A percentile compares a stretch with the other conserved stretches of the same genome.
phyloP scores from a whole-genome alignment of 2,329 filamentous ascomycete genomes.

The Aspergillus ochraceus region DNA sequence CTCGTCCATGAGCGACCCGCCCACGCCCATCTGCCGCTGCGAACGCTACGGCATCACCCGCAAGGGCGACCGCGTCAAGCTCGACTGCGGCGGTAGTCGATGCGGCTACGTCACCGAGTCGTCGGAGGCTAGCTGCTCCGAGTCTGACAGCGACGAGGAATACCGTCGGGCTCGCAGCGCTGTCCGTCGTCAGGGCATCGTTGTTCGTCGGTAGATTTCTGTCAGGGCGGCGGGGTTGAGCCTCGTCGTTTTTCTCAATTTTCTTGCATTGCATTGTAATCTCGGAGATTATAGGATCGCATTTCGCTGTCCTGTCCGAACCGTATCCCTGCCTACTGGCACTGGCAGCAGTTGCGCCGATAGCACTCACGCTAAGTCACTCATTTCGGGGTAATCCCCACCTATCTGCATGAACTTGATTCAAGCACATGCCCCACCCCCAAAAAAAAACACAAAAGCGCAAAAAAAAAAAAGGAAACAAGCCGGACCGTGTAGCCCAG shows the following conservation, averaged over 20 bases:
- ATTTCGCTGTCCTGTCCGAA: not conserved
- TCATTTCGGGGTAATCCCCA: constrained; percentile 12
- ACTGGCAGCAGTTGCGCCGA: constrained; percentile 3
- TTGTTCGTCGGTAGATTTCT: constrained; percentile 37
- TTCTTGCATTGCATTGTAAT: not conserved
- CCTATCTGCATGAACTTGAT: not conserved
- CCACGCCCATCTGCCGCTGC: constrained; percentile 73
- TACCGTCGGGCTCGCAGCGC: constrained; percentile 37
- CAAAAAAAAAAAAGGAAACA: constrained; percentile 7
- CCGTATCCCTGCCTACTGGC: not conserved
- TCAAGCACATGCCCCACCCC: constrained; percentile 3
- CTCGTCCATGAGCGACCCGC: constrained; percentile 67
- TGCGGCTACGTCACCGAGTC: constrained; percentile 73
- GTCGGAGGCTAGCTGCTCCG: constrained; percentile 69
- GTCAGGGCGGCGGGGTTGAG: not conserved
- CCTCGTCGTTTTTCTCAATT: not conserved
- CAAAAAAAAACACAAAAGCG: constrained; percentile 3
- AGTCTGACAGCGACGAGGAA: constrained; percentile 45
- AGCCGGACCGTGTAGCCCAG: constrained; percentile 4
- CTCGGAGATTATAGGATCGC: not conserved
- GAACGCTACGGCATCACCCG: constrained; percentile 96
- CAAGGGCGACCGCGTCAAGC: constrained; percentile 87
- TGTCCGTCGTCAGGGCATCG: constrained; percentile 39
- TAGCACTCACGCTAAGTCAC: constrained; percentile 17
- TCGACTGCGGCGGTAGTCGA: constrained; percentile 87